Conservation (phyloP, 352 stramenopile species). For the Globisporangium orthogonon region DNA sequence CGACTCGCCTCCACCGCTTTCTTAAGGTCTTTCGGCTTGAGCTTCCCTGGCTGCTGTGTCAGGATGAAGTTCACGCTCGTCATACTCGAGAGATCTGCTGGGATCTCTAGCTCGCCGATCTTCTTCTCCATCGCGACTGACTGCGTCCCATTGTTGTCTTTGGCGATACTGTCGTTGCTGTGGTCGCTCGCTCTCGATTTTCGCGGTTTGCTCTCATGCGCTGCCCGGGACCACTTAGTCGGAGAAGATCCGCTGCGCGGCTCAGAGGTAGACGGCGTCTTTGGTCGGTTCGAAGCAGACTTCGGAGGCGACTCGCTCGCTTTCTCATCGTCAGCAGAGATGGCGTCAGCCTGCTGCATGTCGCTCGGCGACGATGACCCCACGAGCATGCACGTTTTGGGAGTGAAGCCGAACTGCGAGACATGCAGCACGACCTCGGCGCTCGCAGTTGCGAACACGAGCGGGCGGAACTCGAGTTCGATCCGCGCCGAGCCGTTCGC, state of each 20-base stretch:
- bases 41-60: conserved; percentile 84
- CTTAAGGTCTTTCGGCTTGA: conserved; percentile 89
- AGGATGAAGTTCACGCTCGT: conserved; percentile 78
- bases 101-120: conserved; percentile 68
- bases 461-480: conserved; percentile 70
- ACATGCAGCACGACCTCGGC: conserved; percentile 64
- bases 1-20: conserved; percentile 79
- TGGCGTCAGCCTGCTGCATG: background rate
- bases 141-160: background rate
- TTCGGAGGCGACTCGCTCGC: background rate
- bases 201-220: background rate
- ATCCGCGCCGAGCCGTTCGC: conserved; percentile 57
- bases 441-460: conserved; percentile 52
- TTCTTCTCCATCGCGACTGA: conserved; percentile 18
- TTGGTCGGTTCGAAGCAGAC: background rate
- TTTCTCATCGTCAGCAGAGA: background rate
- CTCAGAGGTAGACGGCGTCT: background rate
- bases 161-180: no score
- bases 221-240: background rate
- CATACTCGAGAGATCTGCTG: conserved; percentile 43
- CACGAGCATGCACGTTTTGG: conserved; percentile 49
- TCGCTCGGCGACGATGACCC: conserved; percentile 50
- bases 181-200: background rate
- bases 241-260: background rate
- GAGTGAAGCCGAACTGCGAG: conserved; percentile 73